These are phyloP conservation scores for Dendrobium officinale DNA, from an alignment of 106 monocot species.

Conservation along the genomic window DNA sequence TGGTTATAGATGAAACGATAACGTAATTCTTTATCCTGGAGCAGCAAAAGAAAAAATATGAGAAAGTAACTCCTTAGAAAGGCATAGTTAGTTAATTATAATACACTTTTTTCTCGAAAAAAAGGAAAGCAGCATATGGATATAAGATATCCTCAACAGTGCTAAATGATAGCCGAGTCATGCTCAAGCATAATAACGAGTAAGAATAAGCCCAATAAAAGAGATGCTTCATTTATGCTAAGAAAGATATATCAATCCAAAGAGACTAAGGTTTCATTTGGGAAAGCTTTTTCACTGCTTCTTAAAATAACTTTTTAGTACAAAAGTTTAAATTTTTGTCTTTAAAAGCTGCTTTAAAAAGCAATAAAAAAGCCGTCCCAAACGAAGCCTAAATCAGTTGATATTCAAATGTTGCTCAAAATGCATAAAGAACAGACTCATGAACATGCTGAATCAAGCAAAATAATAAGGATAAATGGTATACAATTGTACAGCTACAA, in stretches of 20 bases:
- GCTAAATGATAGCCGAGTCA: background rate
- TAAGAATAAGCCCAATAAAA: background rate
- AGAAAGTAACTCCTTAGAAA: background rate
- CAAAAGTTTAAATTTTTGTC: too few species aligned
- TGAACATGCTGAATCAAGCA: background rate
- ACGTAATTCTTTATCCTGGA: slow-evolving; percentile 67
- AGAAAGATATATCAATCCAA: too few species aligned
- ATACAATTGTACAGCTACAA: background rate
- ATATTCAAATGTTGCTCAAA: background rate
- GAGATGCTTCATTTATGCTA: too few species aligned
- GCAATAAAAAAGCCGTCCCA: too few species aligned
- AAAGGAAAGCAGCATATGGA: background rate
- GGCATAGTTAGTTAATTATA: background rate
- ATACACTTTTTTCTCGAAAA: background rate
- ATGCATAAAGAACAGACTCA: background rate
- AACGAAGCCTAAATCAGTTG: background rate
- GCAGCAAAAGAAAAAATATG: slow-evolving; percentile 6
- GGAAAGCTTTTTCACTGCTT: too few species aligned
- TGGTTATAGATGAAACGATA: slow-evolving; percentile 85
- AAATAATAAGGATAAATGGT: background rate
- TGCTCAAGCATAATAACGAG: background rate
- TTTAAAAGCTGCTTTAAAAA: too few species aligned
- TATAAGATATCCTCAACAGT: background rate
- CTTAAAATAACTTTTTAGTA: too few species aligned
- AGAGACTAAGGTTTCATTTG: too few species aligned